A percentile compares a stretch with the other conserved stretches of the same genome.
Evolutionary conservation across 148 eudicot species (phyloP).

Genomic region (Rhododendron henanense): DNA sequence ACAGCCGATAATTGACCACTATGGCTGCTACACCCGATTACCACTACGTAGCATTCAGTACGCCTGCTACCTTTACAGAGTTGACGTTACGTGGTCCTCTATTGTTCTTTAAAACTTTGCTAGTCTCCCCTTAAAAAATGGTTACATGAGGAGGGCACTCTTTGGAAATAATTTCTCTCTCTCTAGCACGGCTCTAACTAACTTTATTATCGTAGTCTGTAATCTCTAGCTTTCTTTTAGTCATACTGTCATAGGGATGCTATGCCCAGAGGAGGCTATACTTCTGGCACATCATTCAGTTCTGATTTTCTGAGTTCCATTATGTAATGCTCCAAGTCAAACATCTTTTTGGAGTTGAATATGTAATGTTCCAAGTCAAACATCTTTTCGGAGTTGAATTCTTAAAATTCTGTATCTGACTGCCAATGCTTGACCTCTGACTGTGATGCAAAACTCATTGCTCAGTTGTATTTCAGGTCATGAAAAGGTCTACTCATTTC

Average conservation of each 20-base stretch:
- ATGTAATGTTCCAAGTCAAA: not conserved
- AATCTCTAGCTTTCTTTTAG: not conserved
- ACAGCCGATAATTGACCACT: not conserved
- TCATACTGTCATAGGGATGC: not conserved
- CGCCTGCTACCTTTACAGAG: too few species aligned
- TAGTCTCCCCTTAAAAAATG: not conserved
- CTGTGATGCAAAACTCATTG: not conserved
- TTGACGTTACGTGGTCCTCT: not conserved
- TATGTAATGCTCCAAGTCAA: not conserved
- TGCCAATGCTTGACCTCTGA: not conserved
- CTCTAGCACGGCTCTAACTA: not conserved
- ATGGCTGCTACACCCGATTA: not conserved
- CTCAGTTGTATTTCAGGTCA: not conserved
- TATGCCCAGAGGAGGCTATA: not conserved
- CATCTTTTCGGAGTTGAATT: not conserved
- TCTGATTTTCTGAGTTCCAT: not conserved
- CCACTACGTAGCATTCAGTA: too few species aligned
- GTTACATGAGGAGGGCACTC: not conserved
- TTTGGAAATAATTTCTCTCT: not conserved
- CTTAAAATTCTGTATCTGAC: not conserved
- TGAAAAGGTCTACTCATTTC: not conserved
- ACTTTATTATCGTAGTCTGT: too few species aligned
- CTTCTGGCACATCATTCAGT: not conserved
- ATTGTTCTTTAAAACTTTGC: not conserved
- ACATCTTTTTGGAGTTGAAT: not conserved